Conservation (phyloP, 257 asterid species). For the Mitragyna speciosa region DNA sequence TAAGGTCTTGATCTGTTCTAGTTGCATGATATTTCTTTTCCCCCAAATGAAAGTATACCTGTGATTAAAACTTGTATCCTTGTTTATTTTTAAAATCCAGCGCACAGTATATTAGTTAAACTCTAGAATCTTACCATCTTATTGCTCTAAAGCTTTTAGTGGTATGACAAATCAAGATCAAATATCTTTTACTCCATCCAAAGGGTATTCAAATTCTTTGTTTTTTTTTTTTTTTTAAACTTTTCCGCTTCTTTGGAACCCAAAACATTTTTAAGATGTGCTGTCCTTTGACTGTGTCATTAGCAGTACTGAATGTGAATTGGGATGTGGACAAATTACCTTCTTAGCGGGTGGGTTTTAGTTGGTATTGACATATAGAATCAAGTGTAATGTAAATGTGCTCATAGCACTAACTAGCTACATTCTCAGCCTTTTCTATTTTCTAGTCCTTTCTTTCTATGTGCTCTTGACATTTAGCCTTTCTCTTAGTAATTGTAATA, state of each 20-base stretch:
- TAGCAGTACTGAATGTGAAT: background rate
- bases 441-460: background rate
- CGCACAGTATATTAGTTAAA: background rate
- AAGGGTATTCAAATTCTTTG: background rate
- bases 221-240: background rate
- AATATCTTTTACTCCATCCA: background rate
- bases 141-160: background rate
- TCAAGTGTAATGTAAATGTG: background rate
- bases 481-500: background rate
- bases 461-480: background rate
- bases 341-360: background rate
- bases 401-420: background rate
- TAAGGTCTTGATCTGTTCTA: background rate
- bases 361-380: conserved; percentile 2
- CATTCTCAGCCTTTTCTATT: background rate
- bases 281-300: background rate
- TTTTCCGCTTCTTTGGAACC: background rate
- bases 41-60: background rate
- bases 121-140: background rate
- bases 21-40: background rate
- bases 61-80: background rate
- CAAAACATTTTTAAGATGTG: background rate
- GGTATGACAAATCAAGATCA: background rate
- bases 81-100: background rate
- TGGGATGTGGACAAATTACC: background rate